phyloP scores from a whole-genome alignment of 495 filamentous ascomycete genomes.

The Penicillium psychrofluorescens region DNA sequence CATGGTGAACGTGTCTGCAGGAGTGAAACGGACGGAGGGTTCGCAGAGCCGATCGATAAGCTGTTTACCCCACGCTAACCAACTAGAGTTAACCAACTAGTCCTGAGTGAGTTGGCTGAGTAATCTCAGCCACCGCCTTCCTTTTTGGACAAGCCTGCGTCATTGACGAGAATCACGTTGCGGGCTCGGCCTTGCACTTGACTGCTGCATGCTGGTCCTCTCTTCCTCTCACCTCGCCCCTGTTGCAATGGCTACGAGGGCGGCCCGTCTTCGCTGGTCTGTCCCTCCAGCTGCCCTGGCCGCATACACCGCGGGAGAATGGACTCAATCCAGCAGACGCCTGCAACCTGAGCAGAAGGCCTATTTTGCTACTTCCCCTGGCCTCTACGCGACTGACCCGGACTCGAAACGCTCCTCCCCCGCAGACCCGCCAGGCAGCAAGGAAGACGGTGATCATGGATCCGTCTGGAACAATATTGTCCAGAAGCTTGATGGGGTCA shows the following conservation, averaged over 20 bases:
- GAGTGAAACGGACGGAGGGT: conserved; percentile 7
- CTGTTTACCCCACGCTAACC: too few species aligned
- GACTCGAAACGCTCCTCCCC: conserved; percentile 1
- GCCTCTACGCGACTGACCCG: conserved; percentile 7
- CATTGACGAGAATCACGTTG: neutral
- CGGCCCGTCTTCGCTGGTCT: conserved; percentile 28
- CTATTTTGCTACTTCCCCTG: conserved; percentile 15
- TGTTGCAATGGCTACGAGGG: conserved; percentile 25
- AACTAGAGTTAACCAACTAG: too few species aligned
- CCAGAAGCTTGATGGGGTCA: conserved; percentile 46
- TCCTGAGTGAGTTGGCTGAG: conserved; percentile 4
- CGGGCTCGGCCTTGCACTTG: conserved; percentile 1
- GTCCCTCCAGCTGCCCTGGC: conserved; percentile 33
- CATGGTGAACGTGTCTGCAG: conserved; percentile 27
- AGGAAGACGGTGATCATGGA: conserved; percentile 5
- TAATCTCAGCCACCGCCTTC: too few species aligned
- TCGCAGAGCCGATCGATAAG: conserved; percentile 13
- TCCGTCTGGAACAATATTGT: conserved; percentile 56
- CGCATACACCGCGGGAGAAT: conserved; percentile 22
- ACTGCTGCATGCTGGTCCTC: conserved; percentile 24
- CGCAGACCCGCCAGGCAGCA: neutral
- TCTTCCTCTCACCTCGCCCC: conserved; percentile 55
- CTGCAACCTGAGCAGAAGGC: conserved; percentile 13
- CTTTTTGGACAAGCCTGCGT: neutral
- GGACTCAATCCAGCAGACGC: conserved; percentile 14